Evolutionary conservation across 495 filamentous ascomycete genomes (phyloP), one percentile per base, ranked within the genome.

Genomic region (Lichenothelia convexa): DNA sequence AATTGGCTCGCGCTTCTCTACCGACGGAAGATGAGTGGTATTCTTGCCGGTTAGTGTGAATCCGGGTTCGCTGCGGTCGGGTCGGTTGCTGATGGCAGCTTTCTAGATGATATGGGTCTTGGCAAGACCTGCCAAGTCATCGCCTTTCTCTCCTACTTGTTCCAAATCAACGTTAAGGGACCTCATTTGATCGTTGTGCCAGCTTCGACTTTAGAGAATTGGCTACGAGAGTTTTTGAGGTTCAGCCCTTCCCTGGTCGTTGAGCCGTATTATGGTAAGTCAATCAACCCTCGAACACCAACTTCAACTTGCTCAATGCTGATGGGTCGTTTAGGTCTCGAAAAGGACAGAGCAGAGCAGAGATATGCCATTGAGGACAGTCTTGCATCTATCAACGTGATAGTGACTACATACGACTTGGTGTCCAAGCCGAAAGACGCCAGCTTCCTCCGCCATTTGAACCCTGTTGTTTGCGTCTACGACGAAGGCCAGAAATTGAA

Each of bases 51-150:
- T n/a, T n/a, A n/a, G n/a, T n/a, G n/a, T n/a, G n/a, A n/a, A n/a
- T n/a, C n/a, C n/a, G n/a, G n/a, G n/a, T n/a, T n/a, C n/a, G n/a
- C n/a, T n/a, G n/a, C n/a, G n/a, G n/a, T n/a, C n/a, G n/a, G n/a
- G n/a, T n/a, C n/a, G n/a, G n/a, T n/a, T n/a, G n/a, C n/a, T n/a
- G n/a, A n/a, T n/a, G n/a, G n/a, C n/a, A n/a, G n/a, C n/a, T n/a
- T n/a, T n/a, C n/a, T n/a, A n/a, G 89, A 97, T 51, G 89, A 97
- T 45, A 97, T 97, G 89, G 89, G 89, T 30, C 66, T 95, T 6
- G 89, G 89, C 8, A 97, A 97, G 62, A 97, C 89, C 0, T 93
- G 84, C 45, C 86, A 95, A 48, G 84, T 97, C 36, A 93, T 97
- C 44, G 71, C 84, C 0, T 86, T 95, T 51, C 66, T 97, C 17